Percentiles rank a stretch among this genome's conserved stretches.
phyloP scores from a whole-genome alignment of 2,329 filamentous ascomycete species.

The Arthroderma uncinatum region DNA sequence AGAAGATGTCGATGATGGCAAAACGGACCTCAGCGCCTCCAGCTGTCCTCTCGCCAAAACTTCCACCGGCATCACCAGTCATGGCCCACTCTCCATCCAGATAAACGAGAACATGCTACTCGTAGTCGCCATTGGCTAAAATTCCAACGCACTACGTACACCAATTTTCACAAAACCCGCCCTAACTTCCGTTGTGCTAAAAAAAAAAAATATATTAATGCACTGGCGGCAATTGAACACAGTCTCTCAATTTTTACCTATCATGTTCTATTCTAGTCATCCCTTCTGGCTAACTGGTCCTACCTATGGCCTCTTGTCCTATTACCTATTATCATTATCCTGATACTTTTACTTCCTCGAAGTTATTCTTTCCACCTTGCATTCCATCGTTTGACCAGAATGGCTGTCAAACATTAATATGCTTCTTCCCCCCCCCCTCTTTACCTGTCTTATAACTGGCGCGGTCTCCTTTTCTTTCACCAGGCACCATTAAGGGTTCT shows the following conservation, averaged over 20 bases:
- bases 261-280: too few species aligned
- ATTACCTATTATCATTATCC: not conserved
- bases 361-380: too few species aligned
- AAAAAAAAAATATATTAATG: too few species aligned
- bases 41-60: conserved; percentile 21
- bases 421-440: not conserved
- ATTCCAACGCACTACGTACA: too few species aligned
- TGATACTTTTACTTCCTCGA: not conserved
- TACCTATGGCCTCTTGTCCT: not conserved
- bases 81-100: conserved; percentile 21
- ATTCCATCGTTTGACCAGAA: not conserved
- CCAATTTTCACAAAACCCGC: too few species aligned
- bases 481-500: not conserved
- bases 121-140: not conserved
- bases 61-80: conserved; percentile 21
- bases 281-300: too few species aligned
- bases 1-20: conserved; percentile 39
- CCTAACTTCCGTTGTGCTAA: too few species aligned
- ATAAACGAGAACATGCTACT: not conserved
- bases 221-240: too few species aligned
- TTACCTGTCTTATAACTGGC: not conserved
- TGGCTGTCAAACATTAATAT: not conserved
- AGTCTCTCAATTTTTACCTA: too few species aligned
- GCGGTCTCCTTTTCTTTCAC: not conserved
- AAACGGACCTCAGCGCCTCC: conserved; percentile 35